These are phyloP conservation scores for Astrocystis sublimbata DNA, from an alignment of 495 filamentous ascomycete species.

Conservation along the genomic window DNA sequence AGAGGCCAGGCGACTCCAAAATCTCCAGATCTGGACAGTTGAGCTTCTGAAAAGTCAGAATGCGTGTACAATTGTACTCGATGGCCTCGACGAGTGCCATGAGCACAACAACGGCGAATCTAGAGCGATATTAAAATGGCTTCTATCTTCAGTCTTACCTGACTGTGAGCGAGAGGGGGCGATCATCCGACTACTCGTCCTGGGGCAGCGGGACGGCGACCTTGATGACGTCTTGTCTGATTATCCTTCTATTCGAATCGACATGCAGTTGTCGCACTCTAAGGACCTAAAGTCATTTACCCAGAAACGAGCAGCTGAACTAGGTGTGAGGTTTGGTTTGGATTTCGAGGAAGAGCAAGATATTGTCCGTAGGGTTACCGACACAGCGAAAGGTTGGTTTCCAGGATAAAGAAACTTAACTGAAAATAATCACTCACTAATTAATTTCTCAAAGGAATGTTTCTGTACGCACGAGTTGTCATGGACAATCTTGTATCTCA, in stretches of 20 bases:
- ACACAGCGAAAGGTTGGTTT: constrained; percentile 11
- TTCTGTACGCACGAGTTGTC: constrained; percentile 13
- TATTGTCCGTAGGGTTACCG: constrained; percentile 4
- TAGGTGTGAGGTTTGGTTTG: not conserved
- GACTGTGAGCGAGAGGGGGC: not conserved
- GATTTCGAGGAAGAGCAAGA: not conserved
- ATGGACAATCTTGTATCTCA: constrained; percentile 17
- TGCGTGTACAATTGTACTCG: constrained; percentile 1
- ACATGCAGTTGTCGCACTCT: not conserved
- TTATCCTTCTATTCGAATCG: constrained; percentile 8
- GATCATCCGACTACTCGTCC: constrained; percentile 4
- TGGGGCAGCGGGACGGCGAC: constrained; percentile 12
- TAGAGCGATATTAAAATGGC: constrained; percentile 6
- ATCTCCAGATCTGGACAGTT: not conserved
- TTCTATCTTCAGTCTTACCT: not conserved
- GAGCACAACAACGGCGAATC: not conserved
- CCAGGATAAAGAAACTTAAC: not conserved
- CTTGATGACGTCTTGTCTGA: not conserved
- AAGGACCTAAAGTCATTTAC: constrained; percentile 2
- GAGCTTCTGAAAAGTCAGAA: not conserved
- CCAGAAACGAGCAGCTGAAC: not conserved
- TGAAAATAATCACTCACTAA: not conserved
- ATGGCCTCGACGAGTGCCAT: constrained; percentile 16
- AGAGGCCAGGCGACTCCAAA: not conserved
- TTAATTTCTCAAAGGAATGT: constrained; percentile 15